Percentiles rank a stretch among this genome's conserved stretches.
phyloP scores from a whole-genome alignment of 306 rosid genomes.

The Lathyrus sativus region DNA sequence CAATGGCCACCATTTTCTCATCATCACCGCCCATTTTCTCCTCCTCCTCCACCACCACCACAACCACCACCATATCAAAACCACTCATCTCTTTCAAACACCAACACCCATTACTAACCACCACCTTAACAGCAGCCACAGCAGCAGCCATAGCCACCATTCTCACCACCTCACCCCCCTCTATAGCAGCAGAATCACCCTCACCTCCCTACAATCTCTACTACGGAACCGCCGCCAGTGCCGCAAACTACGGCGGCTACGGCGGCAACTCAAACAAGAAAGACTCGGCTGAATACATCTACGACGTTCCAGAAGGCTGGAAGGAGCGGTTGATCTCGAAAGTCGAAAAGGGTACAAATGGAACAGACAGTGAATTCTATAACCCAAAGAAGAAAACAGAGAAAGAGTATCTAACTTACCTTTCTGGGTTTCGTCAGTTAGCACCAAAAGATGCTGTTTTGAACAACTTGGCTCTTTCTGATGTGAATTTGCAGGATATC shows the following conservation, averaged over 20 bases:
- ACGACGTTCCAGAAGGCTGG: slow-evolving; percentile 86
- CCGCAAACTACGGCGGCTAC: slow-evolving; percentile 84
- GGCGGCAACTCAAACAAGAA: slow-evolving; percentile 83
- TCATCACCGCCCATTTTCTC: slow-evolving; percentile 55
- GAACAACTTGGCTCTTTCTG: slow-evolving; percentile 76
- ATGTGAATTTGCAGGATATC: slow-evolving; percentile 79
- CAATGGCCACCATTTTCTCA: slow-evolving; percentile 64
- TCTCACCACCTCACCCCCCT: slow-evolving; percentile 48
- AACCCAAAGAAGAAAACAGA: slow-evolving; percentile 79
- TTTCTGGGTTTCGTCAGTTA: slow-evolving; percentile 65
- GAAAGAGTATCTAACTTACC: slow-evolving; percentile 76
- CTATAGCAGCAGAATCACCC: slow-evolving; percentile 47
- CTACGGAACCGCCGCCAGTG: slow-evolving; percentile 94
- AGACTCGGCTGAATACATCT: slow-evolving; percentile 79
- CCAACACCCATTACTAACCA: slow-evolving; percentile 40
- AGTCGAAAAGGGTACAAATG: slow-evolving; percentile 83
- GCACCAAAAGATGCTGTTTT: slow-evolving; percentile 72
- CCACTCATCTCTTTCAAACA: slow-evolving; percentile 36
- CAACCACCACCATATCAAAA: slow-evolving; percentile 40
- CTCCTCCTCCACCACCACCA: slow-evolving; percentile 41
- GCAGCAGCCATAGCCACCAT: slow-evolving; percentile 61
- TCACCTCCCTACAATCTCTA: slow-evolving; percentile 54
- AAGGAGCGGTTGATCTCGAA: slow-evolving; percentile 86
- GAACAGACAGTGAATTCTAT: slow-evolving; percentile 84
- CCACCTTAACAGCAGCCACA: slow-evolving; percentile 56